These are phyloP conservation scores for Penicillium lagena DNA, from an alignment of 495 filamentous ascomycete genomes.

Conservation along the genomic window DNA sequence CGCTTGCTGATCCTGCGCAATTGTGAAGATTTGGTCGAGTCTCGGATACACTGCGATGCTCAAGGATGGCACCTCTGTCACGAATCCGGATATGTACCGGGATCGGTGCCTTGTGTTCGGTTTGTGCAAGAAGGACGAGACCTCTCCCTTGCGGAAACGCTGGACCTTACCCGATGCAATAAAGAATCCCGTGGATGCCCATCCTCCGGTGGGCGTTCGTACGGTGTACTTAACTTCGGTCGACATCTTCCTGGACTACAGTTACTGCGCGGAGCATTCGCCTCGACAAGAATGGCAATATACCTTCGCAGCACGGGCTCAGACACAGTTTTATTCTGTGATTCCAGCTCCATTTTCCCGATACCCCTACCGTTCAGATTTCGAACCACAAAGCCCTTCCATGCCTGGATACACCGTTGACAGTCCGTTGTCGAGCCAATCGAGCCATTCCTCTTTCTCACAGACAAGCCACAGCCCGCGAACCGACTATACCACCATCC, in stretches of 20 bases:
- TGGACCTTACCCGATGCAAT: slow-evolving; percentile 14
- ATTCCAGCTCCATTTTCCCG: no score
- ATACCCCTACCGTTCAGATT: no score
- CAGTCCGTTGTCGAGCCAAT: no score
- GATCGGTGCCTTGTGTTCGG: slow-evolving; percentile 17
- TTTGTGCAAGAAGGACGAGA: slow-evolving; percentile 7
- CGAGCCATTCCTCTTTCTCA: no score
- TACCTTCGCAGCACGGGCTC: no score
- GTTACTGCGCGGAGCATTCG: background rate
- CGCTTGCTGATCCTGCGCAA: background rate
- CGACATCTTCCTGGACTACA: slow-evolving; percentile 16
- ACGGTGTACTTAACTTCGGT: slow-evolving; percentile 15
- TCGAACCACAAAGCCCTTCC: no score
- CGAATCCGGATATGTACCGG: background rate
- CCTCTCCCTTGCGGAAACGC: background rate
- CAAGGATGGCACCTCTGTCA: slow-evolving; percentile 9
- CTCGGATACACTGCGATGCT: slow-evolving; percentile 21
- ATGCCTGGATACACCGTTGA: no score
- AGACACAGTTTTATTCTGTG: no score
- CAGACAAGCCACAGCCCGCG: background rate
- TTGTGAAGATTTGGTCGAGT: slow-evolving; percentile 27
- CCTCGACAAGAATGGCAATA: no score
- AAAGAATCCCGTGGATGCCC: slow-evolving; percentile 7
- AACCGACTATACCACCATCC: background rate
- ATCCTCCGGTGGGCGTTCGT: slow-evolving; percentile 12